Percentiles rank a stretch among this genome's conserved stretches.
Conservation (phyloP, 192 early-diverging fungal genomes). For the Coemansia sp. region DNA sequence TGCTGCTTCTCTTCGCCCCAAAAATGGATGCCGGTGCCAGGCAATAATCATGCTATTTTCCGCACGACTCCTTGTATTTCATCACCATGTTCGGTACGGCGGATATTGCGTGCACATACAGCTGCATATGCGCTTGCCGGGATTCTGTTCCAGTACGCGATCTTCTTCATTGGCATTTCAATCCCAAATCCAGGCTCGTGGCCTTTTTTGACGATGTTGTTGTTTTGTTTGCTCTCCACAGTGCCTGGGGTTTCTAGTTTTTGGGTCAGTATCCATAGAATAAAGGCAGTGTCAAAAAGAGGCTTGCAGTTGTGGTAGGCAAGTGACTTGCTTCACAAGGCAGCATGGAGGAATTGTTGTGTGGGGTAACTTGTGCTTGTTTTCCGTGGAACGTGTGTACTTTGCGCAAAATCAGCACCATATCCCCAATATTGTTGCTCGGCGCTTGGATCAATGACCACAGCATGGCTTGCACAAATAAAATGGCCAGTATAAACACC, state of each 20-base stretch:
- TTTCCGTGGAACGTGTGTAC: background rate
- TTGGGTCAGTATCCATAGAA: slow-evolving; percentile 5
- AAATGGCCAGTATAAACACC: background rate
- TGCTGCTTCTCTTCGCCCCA: background rate
- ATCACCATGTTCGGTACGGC: background rate
- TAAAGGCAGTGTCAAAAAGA: background rate
- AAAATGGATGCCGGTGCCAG: background rate
- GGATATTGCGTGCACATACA: slow-evolving; percentile 2
- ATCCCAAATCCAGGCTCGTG: background rate
- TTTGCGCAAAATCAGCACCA: background rate
- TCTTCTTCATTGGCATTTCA: background rate
- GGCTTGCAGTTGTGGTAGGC: background rate
- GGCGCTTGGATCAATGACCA: too few relatives aligned
- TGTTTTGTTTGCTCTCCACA: slow-evolving; percentile 1
- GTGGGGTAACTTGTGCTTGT: slow-evolving; percentile 1
- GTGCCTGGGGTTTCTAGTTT: background rate
- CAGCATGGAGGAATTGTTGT: background rate
- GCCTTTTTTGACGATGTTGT: background rate
- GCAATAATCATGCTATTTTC: background rate
- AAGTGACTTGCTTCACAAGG: background rate
- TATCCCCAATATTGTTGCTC: background rate
- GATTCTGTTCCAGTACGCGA: background rate
- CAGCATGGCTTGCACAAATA: background rate
- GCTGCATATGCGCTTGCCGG: background rate
- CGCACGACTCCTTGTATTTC: background rate